Base-by-base conservation (phyloP, 2,329 filamentous ascomycete genomes). In the Ophiostoma fasciatum region DNA sequence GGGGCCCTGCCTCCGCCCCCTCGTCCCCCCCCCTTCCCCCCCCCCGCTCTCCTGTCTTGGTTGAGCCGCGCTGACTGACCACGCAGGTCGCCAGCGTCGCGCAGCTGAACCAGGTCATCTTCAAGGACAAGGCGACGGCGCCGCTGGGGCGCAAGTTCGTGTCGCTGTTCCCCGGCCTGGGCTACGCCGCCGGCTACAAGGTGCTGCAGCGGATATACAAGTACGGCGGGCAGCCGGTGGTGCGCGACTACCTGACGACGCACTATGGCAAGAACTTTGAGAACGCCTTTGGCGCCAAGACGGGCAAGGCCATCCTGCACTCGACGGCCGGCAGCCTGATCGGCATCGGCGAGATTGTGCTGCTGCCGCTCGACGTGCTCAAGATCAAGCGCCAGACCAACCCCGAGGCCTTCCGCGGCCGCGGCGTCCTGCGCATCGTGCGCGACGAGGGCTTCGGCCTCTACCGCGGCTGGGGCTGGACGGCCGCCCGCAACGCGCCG, bases 301-400 rank as follows among this genome's bases (percentile, higher is more conserved):
- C 84, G 26, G 90, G 90, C 59, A 96, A 98, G 70, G 88, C 90
- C 12, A 85, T 98, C 51, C 81, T 98, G 81, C 84, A 94, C 63
- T 94, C 90, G 17, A 92, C 84, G 35, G 90, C 90, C 44, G 90
- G 90, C 66, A 88, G 82, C 63, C 55, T 98, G 52, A 92, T 98
- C 53, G 90, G 90, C 51, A 94, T 98, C 50, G 90, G 90, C 54
- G 90, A 98, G 65, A 93, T 98, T 46, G 74, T 98, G 40, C 74
- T 98, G 21, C 73, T 98, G 28, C 90, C 90, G 28, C 74, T 98
- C 42, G 90, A 98, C 50, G 88, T 98, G 27, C 73, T 98, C 45
- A 98, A 98, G 74, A 98, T 98, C 66, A 98, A 98, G 74, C 78
- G 90, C 51, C 90, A 98, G 66, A 98, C 90, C 48, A 98, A 98